A percentile compares a stretch with the other conserved stretches of the same genome.
These are phyloP conservation scores for Botrytis cinerea DNA, from an alignment of 2,329 filamentous ascomycete species.

Conservation along the genomic window DNA sequence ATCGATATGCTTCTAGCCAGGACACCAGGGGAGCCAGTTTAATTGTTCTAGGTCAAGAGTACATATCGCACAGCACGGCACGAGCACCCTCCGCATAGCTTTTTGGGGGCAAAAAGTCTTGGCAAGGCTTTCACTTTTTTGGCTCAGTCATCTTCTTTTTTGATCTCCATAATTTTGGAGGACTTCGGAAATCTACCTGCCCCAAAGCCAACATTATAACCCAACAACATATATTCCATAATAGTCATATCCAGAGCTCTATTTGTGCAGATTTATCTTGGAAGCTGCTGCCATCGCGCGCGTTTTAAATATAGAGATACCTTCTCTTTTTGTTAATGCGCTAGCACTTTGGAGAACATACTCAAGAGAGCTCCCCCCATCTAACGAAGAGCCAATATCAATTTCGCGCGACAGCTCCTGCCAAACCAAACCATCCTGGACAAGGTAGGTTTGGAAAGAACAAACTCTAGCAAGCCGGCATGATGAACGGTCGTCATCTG, in stretches of 20 bases:
- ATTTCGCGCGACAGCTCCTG: slow-evolving; percentile 18
- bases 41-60: background rate
- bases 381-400: slow-evolving; percentile 1
- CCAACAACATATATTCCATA: background rate
- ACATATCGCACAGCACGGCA: too few relatives aligned
- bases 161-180: slow-evolving; percentile 29
- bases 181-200: slow-evolving; percentile 4
- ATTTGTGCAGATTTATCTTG: background rate
- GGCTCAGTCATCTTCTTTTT: slow-evolving; percentile 24
- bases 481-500: slow-evolving; percentile 77
- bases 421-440: slow-evolving; percentile 30
- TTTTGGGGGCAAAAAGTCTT: background rate
- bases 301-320: background rate
- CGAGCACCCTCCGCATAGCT: background rate
- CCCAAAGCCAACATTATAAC: background rate
- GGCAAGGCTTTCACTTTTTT: slow-evolving; percentile 20
- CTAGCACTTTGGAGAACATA: background rate
- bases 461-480: slow-evolving; percentile 61
- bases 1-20: background rate
- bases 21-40: background rate
- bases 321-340: slow-evolving; percentile 4
- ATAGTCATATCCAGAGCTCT: background rate
- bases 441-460: slow-evolving; percentile 35
- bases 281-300: background rate
- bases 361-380: background rate